Evolutionary conservation across 2,329 filamentous ascomycete genomes (phyloP).

Genomic region (Zymoseptoria tritici): DNA sequence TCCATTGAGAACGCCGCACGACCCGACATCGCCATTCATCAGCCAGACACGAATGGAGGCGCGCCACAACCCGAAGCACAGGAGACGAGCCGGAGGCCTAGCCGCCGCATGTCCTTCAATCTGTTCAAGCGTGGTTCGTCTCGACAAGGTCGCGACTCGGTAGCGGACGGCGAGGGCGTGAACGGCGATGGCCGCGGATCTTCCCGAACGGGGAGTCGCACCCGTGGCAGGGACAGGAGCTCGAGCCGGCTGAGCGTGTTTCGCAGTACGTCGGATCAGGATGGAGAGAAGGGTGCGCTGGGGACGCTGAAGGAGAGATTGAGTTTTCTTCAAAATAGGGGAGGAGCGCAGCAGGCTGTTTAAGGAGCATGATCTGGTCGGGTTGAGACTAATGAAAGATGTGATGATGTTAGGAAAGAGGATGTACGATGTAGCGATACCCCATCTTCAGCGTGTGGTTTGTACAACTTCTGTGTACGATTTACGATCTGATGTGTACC

Average conservation of each 20-base stretch:
- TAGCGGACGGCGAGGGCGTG: slow-evolving; percentile 10
- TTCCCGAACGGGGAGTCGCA: slow-evolving; percentile 14
- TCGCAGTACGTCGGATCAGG: slow-evolving; percentile 9
- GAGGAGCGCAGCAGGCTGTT: no score
- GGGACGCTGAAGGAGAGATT: slow-evolving; percentile 61
- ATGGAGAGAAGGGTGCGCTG: slow-evolving; percentile 3
- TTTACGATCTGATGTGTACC: not conserved
- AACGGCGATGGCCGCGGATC: slow-evolving; percentile 18
- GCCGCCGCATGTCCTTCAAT: slow-evolving; percentile 16
- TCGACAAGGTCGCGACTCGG: slow-evolving; percentile 9
- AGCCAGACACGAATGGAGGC: slow-evolving; percentile 2
- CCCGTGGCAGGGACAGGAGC: slow-evolving; percentile 18
- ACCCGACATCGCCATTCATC: slow-evolving; percentile 5
- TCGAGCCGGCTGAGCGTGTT: slow-evolving; percentile 23
- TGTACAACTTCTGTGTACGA: not conserved
- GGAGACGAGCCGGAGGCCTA: slow-evolving; percentile 5
- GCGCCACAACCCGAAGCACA: slow-evolving; percentile 6
- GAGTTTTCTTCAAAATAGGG: not conserved
- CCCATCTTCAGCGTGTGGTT: not conserved
- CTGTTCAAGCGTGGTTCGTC: slow-evolving; percentile 30
- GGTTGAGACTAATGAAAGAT: not conserved
- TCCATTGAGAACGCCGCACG: slow-evolving; percentile 10
- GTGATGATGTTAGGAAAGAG: not conserved
- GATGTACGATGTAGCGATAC: not conserved
- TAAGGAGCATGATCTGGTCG: no score